A percentile compares a stretch with the other conserved stretches of the same genome.
These are phyloP conservation scores for Phycomyces nitens DNA, from an alignment of 192 early-diverging fungal species.

Conservation along the genomic window DNA sequence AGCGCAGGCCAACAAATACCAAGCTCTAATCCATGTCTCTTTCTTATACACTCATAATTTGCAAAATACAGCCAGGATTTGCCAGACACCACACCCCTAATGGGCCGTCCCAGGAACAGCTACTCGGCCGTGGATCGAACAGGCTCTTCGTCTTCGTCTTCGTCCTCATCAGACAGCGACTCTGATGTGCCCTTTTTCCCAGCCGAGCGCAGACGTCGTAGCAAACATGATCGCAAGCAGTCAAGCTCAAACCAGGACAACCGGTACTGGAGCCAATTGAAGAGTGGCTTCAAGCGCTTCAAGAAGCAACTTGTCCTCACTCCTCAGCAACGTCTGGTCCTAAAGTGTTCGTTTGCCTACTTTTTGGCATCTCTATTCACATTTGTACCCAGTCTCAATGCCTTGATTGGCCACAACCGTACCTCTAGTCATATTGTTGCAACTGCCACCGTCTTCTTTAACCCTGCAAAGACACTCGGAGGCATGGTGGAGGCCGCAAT, in stretches of 20 bases:
- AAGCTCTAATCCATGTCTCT: too few relatives aligned
- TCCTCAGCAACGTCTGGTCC: slow-evolving; percentile 25
- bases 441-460: slow-evolving; percentile 73
- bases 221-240: not conserved
- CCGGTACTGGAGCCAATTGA: not conserved
- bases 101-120: too few relatives aligned
- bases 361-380: slow-evolving; percentile 64
- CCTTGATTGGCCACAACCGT: slow-evolving; percentile 54
- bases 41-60: too few relatives aligned
- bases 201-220: not conserved
- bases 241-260: not conserved
- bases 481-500: slow-evolving; percentile 55
- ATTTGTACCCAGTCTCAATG: slow-evolving; percentile 53
- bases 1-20: too few relatives aligned
- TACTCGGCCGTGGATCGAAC: not conserved
- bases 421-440: slow-evolving; percentile 68
- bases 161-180: slow-evolving; percentile 15
- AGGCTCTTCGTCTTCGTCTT: slow-evolving; percentile 10
- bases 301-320: slow-evolving; percentile 1
- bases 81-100: too few relatives aligned
- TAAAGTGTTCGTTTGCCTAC: slow-evolving; percentile 67
- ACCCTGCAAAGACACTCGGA: slow-evolving; percentile 72
- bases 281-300: not conserved
- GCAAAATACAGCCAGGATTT: not conserved
- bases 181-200: slow-evolving; percentile 24